Percentiles rank a stretch among this genome's conserved stretches.
Conservation (phyloP, 2,329 filamentous ascomycete genomes). For the Aspergillus hortae region DNA sequence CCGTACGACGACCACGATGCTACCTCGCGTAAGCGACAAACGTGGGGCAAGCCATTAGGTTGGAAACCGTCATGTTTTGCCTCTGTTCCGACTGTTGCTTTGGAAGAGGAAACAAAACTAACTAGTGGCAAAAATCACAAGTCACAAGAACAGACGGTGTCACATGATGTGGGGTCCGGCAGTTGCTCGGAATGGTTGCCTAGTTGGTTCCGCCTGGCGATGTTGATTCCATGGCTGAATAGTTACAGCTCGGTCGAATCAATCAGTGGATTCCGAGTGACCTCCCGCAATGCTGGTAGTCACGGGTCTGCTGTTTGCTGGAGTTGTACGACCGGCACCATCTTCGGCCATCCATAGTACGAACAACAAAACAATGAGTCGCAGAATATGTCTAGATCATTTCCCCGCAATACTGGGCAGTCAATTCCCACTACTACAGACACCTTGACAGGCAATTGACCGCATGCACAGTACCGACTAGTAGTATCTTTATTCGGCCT, state of each 20-base stretch:
- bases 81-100: neutral
- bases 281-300: neutral
- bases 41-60: constrained; percentile 2
- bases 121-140: constrained; percentile 10
- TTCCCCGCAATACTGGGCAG: neutral
- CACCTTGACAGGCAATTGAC: neutral
- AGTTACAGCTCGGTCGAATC: too few relatives aligned
- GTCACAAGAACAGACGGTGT: constrained; percentile 21
- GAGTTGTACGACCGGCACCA: neutral
- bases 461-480: neutral
- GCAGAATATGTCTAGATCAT: too few relatives aligned
- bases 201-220: neutral
- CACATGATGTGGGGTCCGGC: constrained; percentile 21
- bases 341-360: neutral
- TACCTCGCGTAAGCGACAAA: constrained; percentile 2
- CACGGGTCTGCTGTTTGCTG: neutral
- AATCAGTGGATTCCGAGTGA: too few relatives aligned
- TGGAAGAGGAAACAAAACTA: neutral
- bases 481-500: neutral
- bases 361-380: neutral
- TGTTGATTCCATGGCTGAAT: too few relatives aligned
- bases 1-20: constrained; percentile 3
- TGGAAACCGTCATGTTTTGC: neutral
- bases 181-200: neutral
- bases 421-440: neutral